Conservation (phyloP, 495 filamentous ascomycete genomes). For the Penicillium riverlandense region DNA sequence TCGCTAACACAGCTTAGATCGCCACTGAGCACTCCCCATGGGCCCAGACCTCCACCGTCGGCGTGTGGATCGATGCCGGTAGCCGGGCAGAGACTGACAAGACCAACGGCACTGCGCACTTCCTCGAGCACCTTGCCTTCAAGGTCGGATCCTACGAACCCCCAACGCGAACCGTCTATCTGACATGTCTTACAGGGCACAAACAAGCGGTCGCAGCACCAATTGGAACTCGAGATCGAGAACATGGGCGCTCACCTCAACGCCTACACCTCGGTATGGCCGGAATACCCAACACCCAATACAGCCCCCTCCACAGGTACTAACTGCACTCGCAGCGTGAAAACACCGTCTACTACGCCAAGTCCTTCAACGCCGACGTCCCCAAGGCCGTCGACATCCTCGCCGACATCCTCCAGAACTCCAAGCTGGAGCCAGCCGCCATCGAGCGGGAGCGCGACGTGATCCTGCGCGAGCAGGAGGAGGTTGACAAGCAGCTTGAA, state of each 20-base stretch:
- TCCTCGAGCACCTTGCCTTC: conserved; percentile 98
- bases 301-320: conserved; percentile 4
- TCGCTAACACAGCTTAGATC: conserved; percentile 58
- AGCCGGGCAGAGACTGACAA: conserved; percentile 95
- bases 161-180: conserved; percentile 8
- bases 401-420: conserved; percentile 98
- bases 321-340: conserved; percentile 63
- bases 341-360: conserved; percentile 99
- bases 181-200: conserved; percentile 60
- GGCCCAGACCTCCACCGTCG: conserved; percentile 96
- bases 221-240: conserved; percentile 98
- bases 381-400: conserved; percentile 95
- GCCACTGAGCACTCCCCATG: conserved; percentile 97
- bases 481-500: conserved; percentile 99
- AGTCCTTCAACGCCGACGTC: conserved; percentile 95
- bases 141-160: conserved; percentile 53
- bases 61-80: conserved; percentile 98
- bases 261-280: conserved; percentile 94
- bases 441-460: conserved; percentile 98
- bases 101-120: conserved; percentile 98
- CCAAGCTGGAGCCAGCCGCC: conserved; percentile 83
- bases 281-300: conserved; percentile 16
- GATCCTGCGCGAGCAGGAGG: conserved; percentile 96
- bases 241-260: conserved; percentile 99
- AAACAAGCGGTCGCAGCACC: conserved; percentile 83